Evolutionary conservation across 1,139 yeast species (phyloP), one percentile per base, ranked within the genome.

Genomic region (Yamadazyma sp.): DNA sequence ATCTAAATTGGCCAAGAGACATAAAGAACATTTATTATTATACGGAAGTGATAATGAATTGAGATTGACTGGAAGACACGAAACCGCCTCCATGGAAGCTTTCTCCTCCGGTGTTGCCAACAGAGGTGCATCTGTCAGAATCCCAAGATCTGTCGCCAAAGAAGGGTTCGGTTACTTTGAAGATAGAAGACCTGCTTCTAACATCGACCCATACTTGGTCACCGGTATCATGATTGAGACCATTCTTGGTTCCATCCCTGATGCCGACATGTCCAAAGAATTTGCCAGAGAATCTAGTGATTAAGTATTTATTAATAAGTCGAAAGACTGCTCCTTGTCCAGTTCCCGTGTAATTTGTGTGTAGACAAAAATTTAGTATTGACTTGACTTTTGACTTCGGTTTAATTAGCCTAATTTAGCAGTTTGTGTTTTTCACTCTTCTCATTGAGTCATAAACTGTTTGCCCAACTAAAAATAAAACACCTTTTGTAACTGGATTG

Each of bases 101-200:
- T 92, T 91, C 79, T 83, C 95, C 37, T 82, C 89, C 44, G 98
- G 98, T 78, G 98, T 92, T 55, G 98, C 98, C 65, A 92, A 92
- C 88, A 87, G 98, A 81, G 98, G 98, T 73, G 96, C 97, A 48
- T 89, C 97, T 29, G 83, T 92, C 56, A 87, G 98, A 81, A 92
- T 92, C 64, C 98, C 98, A 73, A 84, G 98, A 76, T 84, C 96
- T 36, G 98, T 92, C 55, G 96, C 96, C 66, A 88, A 88, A 74
- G 98, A 91, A 69, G 97, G 97, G 47, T 88, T 70, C 71, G 98
- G 98, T 49, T 92, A 92, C 82, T 92, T 92, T 60, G 98, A 92
- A 79, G 98, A 92, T 75, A 88, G 98, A 79, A 89, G 98, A 77
- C 98, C 98, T 47, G 98, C 98, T 54, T 91, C 98, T 49, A 92